Percentiles rank a stretch among this genome's conserved stretches.
These are phyloP conservation scores for Coemansia asiatica DNA, from an alignment of 192 early-diverging fungal genomes.

Conservation along the genomic window DNA sequence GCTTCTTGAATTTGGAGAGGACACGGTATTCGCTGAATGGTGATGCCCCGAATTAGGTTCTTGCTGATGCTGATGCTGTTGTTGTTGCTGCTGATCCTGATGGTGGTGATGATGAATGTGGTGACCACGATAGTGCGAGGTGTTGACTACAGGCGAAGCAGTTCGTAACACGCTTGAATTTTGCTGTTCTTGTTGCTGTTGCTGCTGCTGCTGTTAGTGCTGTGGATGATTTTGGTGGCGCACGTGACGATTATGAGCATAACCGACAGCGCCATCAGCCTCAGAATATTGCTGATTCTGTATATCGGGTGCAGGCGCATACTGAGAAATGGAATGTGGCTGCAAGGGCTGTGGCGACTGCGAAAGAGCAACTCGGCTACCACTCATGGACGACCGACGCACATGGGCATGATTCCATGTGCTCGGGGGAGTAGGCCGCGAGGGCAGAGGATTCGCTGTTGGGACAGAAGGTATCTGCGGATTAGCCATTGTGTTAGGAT, in stretches of 20 bases:
- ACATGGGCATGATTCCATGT: conserved; percentile 6
- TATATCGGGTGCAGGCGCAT: neutral
- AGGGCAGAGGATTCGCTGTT: neutral
- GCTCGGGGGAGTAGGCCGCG: conserved; percentile 5
- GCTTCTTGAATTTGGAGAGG: neutral
- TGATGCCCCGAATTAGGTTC: conserved; percentile 6
- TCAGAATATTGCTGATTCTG: conserved; percentile 2
- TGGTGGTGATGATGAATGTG: conserved; percentile 9
- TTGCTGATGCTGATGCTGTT: conserved; percentile 14
- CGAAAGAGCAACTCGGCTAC: conserved; percentile 18
- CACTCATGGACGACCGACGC: conserved; percentile 12
- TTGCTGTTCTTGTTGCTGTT: neutral
- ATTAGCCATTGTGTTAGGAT: neutral
- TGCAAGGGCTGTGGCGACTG: conserved; percentile 20
- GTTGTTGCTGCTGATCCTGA: conserved; percentile 16
- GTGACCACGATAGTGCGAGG: conserved; percentile 13
- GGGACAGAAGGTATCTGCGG: neutral
- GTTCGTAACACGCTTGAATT: neutral
- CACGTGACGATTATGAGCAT: neutral
- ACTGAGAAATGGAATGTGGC: neutral
- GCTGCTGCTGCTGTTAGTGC: conserved; percentile 10
- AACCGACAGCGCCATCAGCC: conserved; percentile 1
- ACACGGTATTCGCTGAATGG: neutral
- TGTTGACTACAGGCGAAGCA: neutral
- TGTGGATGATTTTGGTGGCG: conserved; percentile 12